Percentiles rank a stretch among this genome's conserved stretches.
phyloP scores from a whole-genome alignment of 2,329 filamentous ascomycete genomes.

The Fusarium sp. region DNA sequence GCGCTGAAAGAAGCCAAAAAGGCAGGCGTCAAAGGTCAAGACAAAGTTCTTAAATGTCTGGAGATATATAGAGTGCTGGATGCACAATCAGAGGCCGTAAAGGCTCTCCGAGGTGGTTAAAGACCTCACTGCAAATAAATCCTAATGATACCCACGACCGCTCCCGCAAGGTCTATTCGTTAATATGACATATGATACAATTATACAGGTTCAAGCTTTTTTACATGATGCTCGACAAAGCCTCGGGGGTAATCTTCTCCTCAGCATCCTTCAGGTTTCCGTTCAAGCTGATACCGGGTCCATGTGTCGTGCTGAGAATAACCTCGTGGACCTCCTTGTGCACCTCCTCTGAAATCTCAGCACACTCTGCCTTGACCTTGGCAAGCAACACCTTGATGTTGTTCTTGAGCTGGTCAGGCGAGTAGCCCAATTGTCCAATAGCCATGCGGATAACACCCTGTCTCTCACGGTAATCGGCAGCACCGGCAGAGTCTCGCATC shows the following conservation, averaged over 20 bases:
- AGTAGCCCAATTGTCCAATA: constrained; percentile 91
- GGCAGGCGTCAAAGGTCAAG: constrained; percentile 56
- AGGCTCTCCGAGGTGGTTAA: constrained; percentile 56
- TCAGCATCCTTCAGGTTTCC: constrained; percentile 77
- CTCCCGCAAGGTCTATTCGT: constrained; percentile 36
- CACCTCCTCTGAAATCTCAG: constrained; percentile 69
- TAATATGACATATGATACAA: constrained; percentile 55
- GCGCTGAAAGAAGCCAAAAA: constrained; percentile 60
- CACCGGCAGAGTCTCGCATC: constrained; percentile 85
- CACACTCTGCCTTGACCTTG: constrained; percentile 81
- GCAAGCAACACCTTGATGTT: constrained; percentile 85
- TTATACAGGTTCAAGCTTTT: constrained; percentile 44
- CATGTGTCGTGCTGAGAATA: constrained; percentile 87
- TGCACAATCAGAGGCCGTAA: constrained; percentile 64
- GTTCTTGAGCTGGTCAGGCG: constrained; percentile 83
- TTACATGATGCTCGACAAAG: constrained; percentile 67
- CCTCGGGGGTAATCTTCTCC: constrained; percentile 64
- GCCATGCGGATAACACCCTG: constrained; percentile 86
- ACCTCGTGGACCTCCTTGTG: constrained; percentile 65
- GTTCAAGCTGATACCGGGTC: constrained; percentile 87
- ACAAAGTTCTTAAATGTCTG: constrained; percentile 63
- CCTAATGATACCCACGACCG: constrained; percentile 48
- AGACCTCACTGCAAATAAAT: constrained; percentile 37
- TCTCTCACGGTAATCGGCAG: constrained; percentile 87
- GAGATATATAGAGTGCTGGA: constrained; percentile 64